phyloP scores from a whole-genome alignment of 176 grass and related monocot species.

The Metroxylon sagu region DNA sequence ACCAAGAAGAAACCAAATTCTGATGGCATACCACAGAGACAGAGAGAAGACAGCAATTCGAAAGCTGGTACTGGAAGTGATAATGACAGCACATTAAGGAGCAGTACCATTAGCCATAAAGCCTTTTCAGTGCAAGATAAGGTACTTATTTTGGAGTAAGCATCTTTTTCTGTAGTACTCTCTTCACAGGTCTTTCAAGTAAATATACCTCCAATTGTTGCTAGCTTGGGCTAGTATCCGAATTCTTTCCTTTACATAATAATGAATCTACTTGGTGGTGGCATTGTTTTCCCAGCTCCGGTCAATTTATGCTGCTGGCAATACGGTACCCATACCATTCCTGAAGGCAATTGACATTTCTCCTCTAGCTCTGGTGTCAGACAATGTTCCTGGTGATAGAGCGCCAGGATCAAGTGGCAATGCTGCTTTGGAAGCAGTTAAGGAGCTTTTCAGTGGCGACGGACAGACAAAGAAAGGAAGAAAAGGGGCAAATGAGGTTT shows the following conservation, averaged over 20 bases:
- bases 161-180: background rate
- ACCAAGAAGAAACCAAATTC: constrained; percentile 22
- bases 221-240: too few relatives aligned
- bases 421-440: constrained; percentile 87
- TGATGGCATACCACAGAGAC: constrained; percentile 31
- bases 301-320: constrained; percentile 94
- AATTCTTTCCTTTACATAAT: too few relatives aligned
- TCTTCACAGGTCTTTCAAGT: background rate
- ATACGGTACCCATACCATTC: constrained; percentile 92
- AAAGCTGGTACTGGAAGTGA: constrained; percentile 14
- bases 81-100: constrained; percentile 39
- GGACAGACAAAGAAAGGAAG: constrained; percentile 96
- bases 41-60: constrained; percentile 28
- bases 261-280: too few relatives aligned
- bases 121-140: constrained; percentile 98
- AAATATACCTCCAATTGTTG: too few relatives aligned
- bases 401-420: constrained; percentile 40
- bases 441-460: constrained; percentile 92
- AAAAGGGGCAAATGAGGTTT: constrained; percentile 89
- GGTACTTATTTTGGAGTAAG: constrained; percentile 32
- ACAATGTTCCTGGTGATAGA: constrained; percentile 56
- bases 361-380: constrained; percentile 90
- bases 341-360: constrained; percentile 95
- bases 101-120: constrained; percentile 55
- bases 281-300: constrained; percentile 50